Conservation (phyloP, 352 stramenopile genomes). For the Pythium sp. region DNA sequence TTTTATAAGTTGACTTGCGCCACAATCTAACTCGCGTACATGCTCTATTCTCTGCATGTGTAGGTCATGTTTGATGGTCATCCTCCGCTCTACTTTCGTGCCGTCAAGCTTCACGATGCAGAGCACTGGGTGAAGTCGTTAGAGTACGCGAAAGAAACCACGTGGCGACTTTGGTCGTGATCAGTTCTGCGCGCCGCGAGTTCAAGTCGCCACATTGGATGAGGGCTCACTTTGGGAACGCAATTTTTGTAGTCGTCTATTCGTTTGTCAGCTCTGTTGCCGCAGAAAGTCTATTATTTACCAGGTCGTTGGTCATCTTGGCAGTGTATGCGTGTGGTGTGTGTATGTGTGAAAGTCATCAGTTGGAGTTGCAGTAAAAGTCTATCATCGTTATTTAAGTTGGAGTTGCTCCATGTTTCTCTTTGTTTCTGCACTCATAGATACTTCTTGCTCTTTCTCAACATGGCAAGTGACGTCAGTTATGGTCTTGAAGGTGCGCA, state of each 20-base stretch:
- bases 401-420: neutral
- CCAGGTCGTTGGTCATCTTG: neutral
- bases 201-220: too few relatives aligned
- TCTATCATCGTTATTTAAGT: neutral
- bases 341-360: neutral
- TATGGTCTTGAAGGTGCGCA: too few relatives aligned
- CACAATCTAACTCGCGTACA: neutral
- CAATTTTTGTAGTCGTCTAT: conserved; percentile 1
- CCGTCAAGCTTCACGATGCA: conserved; percentile 15
- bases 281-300: neutral
- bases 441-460: too few relatives aligned
- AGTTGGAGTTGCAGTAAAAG: neutral
- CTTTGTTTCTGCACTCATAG: too few relatives aligned
- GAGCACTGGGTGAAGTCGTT: conserved; percentile 28
- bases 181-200: neutral
- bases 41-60: neutral
- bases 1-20: neutral
- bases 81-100: conserved; percentile 23
- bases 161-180: conserved; percentile 19
- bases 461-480: too few relatives aligned
- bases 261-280: neutral
- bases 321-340: neutral
- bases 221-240: too few relatives aligned
- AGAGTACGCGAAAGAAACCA: conserved; percentile 35
- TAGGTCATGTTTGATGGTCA: conserved; percentile 29